A percentile compares a stretch with the other conserved stretches of the same genome.
Conservation (phyloP, 2,329 filamentous ascomycete genomes). For the Aspergillus brasiliensis region DNA sequence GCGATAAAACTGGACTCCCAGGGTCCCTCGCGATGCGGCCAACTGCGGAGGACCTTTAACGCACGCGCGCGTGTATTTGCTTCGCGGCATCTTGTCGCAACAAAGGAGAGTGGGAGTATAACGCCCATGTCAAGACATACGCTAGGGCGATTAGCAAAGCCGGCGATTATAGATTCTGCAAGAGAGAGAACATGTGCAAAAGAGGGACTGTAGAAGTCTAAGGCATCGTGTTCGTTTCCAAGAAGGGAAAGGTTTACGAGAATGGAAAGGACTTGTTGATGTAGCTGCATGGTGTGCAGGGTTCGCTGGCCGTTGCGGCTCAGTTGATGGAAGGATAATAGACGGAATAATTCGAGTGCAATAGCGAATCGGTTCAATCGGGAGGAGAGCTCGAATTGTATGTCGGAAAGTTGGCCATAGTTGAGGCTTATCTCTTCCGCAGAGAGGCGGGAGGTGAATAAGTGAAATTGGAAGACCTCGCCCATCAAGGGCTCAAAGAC, state of each 20-base stretch:
- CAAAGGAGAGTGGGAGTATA: constrained; percentile 34
- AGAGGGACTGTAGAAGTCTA: background rate
- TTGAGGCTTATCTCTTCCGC: too few species aligned
- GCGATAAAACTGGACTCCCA: constrained; percentile 32
- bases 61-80: constrained; percentile 28
- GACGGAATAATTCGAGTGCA: background rate
- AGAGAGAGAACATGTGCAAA: constrained; percentile 9
- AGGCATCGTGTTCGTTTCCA: background rate
- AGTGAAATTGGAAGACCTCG: background rate
- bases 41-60: constrained; percentile 27
- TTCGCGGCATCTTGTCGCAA: constrained; percentile 34
- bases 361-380: background rate
- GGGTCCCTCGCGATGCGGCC: constrained; percentile 38
- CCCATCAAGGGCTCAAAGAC: background rate
- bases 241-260: background rate
- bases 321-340: background rate
- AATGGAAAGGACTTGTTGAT: background rate
- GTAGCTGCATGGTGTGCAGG: background rate
- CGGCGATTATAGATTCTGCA: constrained; percentile 6
- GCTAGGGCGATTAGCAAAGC: constrained; percentile 14
- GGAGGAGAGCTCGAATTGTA: background rate
- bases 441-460: background rate
- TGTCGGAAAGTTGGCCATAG: background rate
- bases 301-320: background rate
- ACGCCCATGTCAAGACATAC: constrained; percentile 33